Evolutionary conservation across 495 filamentous ascomycete genomes (phyloP), one percentile per base, ranked within the genome.

Genomic region (Cenococcum geophilum): DNA sequence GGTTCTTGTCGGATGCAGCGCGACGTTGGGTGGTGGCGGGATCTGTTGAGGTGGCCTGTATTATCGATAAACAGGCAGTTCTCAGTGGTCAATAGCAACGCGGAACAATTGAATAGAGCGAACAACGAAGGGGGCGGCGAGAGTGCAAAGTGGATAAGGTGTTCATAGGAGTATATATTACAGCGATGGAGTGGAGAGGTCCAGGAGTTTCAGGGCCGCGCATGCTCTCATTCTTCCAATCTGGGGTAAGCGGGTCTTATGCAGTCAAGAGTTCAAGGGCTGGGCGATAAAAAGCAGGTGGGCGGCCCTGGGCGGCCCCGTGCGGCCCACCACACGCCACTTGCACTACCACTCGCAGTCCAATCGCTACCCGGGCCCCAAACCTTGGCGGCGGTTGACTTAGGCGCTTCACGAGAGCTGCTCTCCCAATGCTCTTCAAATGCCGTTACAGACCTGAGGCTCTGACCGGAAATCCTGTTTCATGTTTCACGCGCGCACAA

Each of bases 11-110:
- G 49, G 49, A 27, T 23, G 22, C 5, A 14, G 21, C 48, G 23
- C 49, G 48, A 40, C 21, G 27, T 32, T 32, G 27, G 20, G 49
- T 52, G 49, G 49, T 45, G 14, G 40, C 1, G 25, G 49, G 49
- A 52, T 25, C 18, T 18, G 49, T 32, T 23, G 49, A 52, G 21
- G 49, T 52, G 49, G 22, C 49, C 49, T 27, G 49, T 52, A 32
- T 52, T 52, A 52, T 52, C 49, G 25, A 45, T 45, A 45, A 32
- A 16, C 40, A 45, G 14, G 4, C 11, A 45, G 40, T 2, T 45
- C 14, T 45, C 4, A 18, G 40, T 45, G 4, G 40, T 18, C 40
- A 45, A 45, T 10, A 45, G 40, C 40, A 45, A 45, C 40, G 27
- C 27, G 27, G 3, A 45, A 45, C 40, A 16, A 18, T 18, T 16